phyloP scores from a whole-genome alignment of 2,329 filamentous ascomycete genomes.

The Microcyclosporella mali region DNA sequence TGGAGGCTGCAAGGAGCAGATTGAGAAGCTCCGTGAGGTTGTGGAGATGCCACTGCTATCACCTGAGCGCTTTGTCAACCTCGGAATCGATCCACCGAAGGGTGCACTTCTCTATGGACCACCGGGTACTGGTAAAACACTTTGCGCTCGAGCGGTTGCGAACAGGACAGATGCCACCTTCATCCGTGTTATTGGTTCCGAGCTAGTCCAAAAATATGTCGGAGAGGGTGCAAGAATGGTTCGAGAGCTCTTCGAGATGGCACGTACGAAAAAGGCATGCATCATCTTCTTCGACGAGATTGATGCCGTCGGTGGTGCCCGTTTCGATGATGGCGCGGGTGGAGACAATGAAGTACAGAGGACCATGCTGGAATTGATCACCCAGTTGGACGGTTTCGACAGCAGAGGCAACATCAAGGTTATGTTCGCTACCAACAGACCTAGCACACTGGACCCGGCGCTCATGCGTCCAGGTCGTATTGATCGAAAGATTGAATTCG shows the following conservation, averaged over 20 bases:
- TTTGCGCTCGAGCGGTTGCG: slow-evolving; percentile 93
- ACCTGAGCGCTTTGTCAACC: slow-evolving; percentile 92
- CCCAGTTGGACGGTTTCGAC: slow-evolving; percentile 93
- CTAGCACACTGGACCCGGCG: slow-evolving; percentile 91
- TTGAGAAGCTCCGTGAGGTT: slow-evolving; percentile 96
- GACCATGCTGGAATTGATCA: slow-evolving; percentile 97
- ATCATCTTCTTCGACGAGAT: slow-evolving; percentile 99
- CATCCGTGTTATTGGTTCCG: slow-evolving; percentile 95
- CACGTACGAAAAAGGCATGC: slow-evolving; percentile 97
- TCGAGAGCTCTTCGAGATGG: slow-evolving; percentile 98
- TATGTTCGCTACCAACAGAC: slow-evolving; percentile 98
- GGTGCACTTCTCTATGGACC: slow-evolving; percentile 94
- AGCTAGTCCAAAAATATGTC: slow-evolving; percentile 98
- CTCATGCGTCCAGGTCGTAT: slow-evolving; percentile 96
- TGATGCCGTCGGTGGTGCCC: slow-evolving; percentile 88
- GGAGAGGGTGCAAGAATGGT: slow-evolving; percentile 98
- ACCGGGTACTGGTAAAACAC: slow-evolving; percentile 96
- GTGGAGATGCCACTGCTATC: slow-evolving; percentile 97
- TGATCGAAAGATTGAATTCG: slow-evolving; percentile 98
- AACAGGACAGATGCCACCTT: slow-evolving; percentile 98
- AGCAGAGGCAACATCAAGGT: slow-evolving; percentile 97
- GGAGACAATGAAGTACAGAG: slow-evolving; percentile 97
- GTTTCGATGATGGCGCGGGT: slow-evolving; percentile 93
- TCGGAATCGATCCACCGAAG: slow-evolving; percentile 98
- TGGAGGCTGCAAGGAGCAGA: slow-evolving; percentile 98